A percentile compares a stretch with the other conserved stretches of the same genome.
Conservation (phyloP, 768 basidiomycete genomes). For the Dacryopinax primogenitus region DNA sequence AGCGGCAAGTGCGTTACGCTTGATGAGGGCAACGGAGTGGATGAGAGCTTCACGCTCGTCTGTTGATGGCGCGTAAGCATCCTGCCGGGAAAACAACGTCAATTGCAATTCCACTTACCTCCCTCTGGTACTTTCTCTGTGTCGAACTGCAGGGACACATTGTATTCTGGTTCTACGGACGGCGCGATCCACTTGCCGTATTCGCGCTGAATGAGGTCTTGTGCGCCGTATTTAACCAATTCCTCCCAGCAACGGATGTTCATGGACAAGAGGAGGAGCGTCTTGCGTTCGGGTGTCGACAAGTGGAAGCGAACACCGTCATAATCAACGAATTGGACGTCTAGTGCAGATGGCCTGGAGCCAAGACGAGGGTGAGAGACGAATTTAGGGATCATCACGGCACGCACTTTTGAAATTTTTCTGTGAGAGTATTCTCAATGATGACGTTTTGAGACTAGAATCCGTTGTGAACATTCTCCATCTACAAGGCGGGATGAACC, state of each 20-base stretch:
- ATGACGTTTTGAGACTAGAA: conserved; percentile 71
- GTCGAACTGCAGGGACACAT: conserved; percentile 77
- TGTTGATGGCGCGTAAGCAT: conserved; percentile 24
- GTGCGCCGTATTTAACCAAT: conserved; percentile 73
- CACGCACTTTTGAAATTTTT: conserved; percentile 73
- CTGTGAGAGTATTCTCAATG: conserved; percentile 76
- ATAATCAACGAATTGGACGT: conserved; percentile 95
- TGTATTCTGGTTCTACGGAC: conserved; percentile 74
- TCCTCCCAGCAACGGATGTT: conserved; percentile 95
- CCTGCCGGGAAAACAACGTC: background rate
- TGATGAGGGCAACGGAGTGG: conserved; percentile 67
- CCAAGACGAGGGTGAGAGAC: conserved; percentile 2
- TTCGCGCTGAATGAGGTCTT: conserved; percentile 64
- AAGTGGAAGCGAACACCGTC: conserved; percentile 93
- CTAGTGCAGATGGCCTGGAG: conserved; percentile 74
- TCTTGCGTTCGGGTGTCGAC: conserved; percentile 66
- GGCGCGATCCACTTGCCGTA: conserved; percentile 60
- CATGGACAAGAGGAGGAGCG: conserved; percentile 83
- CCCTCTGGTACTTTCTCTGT: conserved; percentile 64
- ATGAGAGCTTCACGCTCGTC: conserved; percentile 71
- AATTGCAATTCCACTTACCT: conserved; percentile 39
- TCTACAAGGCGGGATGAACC: conserved; percentile 13
- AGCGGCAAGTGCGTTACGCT: conserved; percentile 86
- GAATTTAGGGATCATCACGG: too few relatives aligned
- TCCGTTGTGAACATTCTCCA: conserved; percentile 5